Percentiles rank a stretch among this genome's conserved stretches.
These are phyloP conservation scores for Dactylellina haptotyla DNA, from an alignment of 2,329 filamentous ascomycete species.

Conservation along the genomic window DNA sequence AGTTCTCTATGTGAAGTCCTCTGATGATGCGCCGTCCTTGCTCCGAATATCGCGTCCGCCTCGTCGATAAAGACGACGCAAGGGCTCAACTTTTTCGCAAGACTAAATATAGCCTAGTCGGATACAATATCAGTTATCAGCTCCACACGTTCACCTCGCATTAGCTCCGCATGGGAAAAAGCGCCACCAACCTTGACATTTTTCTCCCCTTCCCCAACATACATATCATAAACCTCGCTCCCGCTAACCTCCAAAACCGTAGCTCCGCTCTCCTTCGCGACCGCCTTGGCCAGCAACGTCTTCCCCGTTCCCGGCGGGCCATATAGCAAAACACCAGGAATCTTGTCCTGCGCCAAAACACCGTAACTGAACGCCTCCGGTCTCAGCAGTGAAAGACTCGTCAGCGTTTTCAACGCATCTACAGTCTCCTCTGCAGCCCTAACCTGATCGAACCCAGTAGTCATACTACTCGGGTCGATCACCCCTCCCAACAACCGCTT, in stretches of 20 bases:
- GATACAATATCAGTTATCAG: background rate
- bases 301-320: conserved; percentile 85
- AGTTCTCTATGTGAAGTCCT: conserved; percentile 82
- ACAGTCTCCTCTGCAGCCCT: conserved; percentile 84
- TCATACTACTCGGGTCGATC: conserved; percentile 80
- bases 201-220: conserved; percentile 95
- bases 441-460: conserved; percentile 86
- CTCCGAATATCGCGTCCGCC: conserved; percentile 89
- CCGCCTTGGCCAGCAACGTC: conserved; percentile 75
- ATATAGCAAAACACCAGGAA: conserved; percentile 87
- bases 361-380: conserved; percentile 97
- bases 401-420: conserved; percentile 86
- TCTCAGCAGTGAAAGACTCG: conserved; percentile 82
- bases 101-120: conserved; percentile 79
- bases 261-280: conserved; percentile 74
- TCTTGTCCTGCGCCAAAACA: conserved; percentile 87
- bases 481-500: conserved; percentile 83
- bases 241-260: conserved; percentile 88
- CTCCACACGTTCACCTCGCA: background rate
- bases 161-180: background rate
- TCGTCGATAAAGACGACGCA: conserved; percentile 98
- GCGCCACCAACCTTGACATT: conserved; percentile 72
- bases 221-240: conserved; percentile 94
- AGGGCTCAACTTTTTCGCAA: conserved; percentile 89
- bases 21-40: conserved; percentile 73